Evolutionary conservation across 805 yeast species (phyloP), one percentile per base, ranked within the genome.

Genomic region (Yarrowia porcina): DNA sequence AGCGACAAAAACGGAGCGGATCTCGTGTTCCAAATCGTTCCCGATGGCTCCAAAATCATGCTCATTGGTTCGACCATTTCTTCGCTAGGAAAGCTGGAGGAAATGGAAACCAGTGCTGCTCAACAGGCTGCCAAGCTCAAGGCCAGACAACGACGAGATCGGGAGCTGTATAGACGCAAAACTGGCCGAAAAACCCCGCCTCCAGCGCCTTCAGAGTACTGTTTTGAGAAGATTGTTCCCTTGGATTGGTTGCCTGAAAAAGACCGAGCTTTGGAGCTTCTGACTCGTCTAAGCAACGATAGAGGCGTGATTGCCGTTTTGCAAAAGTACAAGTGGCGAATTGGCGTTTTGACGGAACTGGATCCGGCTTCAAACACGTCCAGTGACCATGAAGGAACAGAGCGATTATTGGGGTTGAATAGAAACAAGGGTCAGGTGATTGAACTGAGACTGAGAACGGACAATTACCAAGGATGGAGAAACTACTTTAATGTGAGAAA

Each of bases 351-450:
- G 32, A 69, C 77, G 1, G 79, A 76, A 61, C 69, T 76, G 28
- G 79, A 76, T 56, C 79, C 79, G 1, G 72, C 75, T 4, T 65
- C 74, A 6, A 73, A 74, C 66, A 74, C 78, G 7, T 63, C 68
- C 12, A 39, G 49, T 11, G 21, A n/a, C 10, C 71, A 66, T 27
- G 63, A 66, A 39, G 70, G 69, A 21, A 56, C 61, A 2, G 60
- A 67, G 12, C 67, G 70, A 50, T 56, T 66, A 6, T 67, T 76
- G 27, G 79, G 79, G 1, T 67, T 73, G 17, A 76, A 76, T 63
- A 63, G 70, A 35, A 72, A 73, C 64, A 63, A 59, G 28, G 79
- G 79, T 13, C 68, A 73, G 64, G 69, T 66, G 36, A 76, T 76
- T 30, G 71, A 71, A 61, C 69, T 76, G 32, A 71, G 79, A 8